Evolutionary conservation across 2,329 filamentous ascomycete genomes (phyloP).

Genomic region (Penicillium concentricum): DNA sequence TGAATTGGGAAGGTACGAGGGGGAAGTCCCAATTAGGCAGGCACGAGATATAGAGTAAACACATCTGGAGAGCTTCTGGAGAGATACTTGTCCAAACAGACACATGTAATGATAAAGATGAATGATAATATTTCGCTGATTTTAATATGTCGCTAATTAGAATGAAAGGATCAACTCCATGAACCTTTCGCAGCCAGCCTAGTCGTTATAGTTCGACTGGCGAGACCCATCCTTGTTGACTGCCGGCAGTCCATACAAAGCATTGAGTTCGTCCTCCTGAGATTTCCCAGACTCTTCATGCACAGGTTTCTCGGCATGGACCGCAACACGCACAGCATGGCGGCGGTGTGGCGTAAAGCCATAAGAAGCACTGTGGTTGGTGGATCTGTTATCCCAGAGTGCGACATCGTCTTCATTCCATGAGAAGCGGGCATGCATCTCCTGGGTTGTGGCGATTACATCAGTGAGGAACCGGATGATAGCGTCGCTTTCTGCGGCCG

Average conservation of each 20-base stretch:
- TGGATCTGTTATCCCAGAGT: constrained; percentile 65
- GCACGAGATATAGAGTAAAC: background rate
- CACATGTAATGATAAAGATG: background rate
- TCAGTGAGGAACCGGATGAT: constrained; percentile 56
- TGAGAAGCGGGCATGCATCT: constrained; percentile 66
- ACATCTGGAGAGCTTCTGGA: too few relatives aligned
- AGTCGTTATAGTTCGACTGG: constrained; percentile 60
- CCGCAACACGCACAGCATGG: constrained; percentile 54
- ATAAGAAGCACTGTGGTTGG: constrained; percentile 56
- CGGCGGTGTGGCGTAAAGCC: constrained; percentile 58
- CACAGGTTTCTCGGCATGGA: constrained; percentile 49
- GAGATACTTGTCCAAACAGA: background rate
- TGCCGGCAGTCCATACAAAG: constrained; percentile 48
- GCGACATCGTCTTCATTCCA: constrained; percentile 66
- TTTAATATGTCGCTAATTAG: constrained; percentile 3
- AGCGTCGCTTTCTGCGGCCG: constrained; percentile 55
- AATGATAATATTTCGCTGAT: constrained; percentile 1
- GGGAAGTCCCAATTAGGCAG: background rate
- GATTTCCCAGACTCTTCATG: constrained; percentile 47
- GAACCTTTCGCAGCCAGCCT: background rate
- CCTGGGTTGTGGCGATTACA: constrained; percentile 59
- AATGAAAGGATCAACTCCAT: constrained; percentile 2
- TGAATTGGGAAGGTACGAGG: background rate
- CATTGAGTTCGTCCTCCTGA: constrained; percentile 55
- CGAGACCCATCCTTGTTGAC: constrained; percentile 58